Evolutionary conservation across 177 flowering plant species (phyloP), one percentile per base, ranked within the genome.

Genomic region (Vitis hybrid): DNA sequence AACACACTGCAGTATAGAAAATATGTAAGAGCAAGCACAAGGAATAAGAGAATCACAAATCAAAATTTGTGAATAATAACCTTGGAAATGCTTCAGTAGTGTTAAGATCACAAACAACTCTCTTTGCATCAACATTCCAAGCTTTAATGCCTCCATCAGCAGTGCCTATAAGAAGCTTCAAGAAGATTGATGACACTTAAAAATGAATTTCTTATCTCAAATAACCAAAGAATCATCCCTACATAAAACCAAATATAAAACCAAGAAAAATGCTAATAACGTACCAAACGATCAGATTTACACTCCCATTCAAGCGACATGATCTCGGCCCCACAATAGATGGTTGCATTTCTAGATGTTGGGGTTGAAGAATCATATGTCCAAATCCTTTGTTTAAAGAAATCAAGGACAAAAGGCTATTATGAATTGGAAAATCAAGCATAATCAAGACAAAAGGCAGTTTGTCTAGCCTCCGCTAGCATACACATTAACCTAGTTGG

Each of bases 91-190:
- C 85, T 75, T 85, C 83, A 67, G 83, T 80, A 50, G 97, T 88
- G 76, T 70, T 84, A 65, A 94, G 89, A 84, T 94, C 97, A 78
- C 98, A 94, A n/a, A 92, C 97, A 74, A 94, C 98, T 80, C 97
- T 86, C 81, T 94, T 94, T 69, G 98, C 97, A 86, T 94, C 98
- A 73, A 87, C 98, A 83, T 94, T 94, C 98, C 98, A 94, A 72
- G 98, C 97, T 82, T 94, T 94, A 70, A 94, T 88, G 72, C 97
- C 93, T 49, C 93, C 92, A 87, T 88, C 86, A 76, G 92, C 90
- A 75, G 97, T 92, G 72, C 97, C 98, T 72, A 94, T 92, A 76
- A 94, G 92, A 78, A 92, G 94, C 98, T 94, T 85, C 78, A 82
- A 82, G 71, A 79, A 71, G 64, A 81, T 77, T 66, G 21, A 74